Conservation (phyloP, 140 eudicot genomes). For the Erigeron philadelphicus region DNA sequence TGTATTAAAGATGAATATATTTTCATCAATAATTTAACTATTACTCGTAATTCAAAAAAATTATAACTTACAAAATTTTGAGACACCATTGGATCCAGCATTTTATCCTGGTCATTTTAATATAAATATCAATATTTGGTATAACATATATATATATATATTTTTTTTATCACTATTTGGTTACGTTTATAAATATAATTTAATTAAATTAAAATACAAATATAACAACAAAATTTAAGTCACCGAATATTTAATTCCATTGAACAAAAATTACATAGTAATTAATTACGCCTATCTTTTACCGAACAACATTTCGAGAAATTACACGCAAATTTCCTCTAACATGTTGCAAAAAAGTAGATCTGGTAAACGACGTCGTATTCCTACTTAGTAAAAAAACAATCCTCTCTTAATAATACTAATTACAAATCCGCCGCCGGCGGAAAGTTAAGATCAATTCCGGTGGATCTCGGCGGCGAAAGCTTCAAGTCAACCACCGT, state of each 20-base stretch:
- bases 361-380: constrained; percentile 12
- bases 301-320: constrained; percentile 24
- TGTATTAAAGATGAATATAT: no score
- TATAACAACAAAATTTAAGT: background rate
- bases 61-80: no score
- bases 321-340: constrained; percentile 20
- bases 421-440: constrained; percentile 18
- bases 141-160: no score
- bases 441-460: constrained; percentile 36
- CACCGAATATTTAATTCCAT: background rate
- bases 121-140: no score
- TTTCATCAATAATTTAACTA: no score
- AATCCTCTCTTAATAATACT: background rate
- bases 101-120: no score
- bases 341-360: constrained; percentile 28
- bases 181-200: no score
- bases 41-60: no score
- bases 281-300: background rate
- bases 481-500: constrained; percentile 30
- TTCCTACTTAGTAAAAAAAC: background rate
- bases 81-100: no score
- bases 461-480: constrained; percentile 14
- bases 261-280: constrained; percentile 19
- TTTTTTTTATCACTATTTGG: no score
- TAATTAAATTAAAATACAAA: no score